phyloP scores from a whole-genome alignment of 2,329 filamentous ascomycete genomes.

The Fusarium subtropicale region DNA sequence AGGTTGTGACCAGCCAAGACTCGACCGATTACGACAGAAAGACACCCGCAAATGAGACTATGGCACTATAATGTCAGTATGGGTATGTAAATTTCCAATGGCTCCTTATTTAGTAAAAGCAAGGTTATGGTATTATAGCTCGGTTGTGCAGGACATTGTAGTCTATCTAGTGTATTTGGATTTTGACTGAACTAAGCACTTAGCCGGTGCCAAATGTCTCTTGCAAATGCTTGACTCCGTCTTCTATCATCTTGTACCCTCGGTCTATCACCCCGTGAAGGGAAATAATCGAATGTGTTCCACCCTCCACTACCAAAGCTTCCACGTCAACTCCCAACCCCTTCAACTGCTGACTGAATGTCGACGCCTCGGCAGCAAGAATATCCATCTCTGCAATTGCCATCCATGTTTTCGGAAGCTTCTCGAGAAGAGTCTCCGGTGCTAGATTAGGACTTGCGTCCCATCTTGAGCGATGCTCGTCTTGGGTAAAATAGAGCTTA shows the following conservation, averaged over 20 bases:
- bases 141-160: neutral
- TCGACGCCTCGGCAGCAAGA: slow-evolving; percentile 49
- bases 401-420: slow-evolving; percentile 50
- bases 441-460: slow-evolving; percentile 51
- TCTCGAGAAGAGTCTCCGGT: slow-evolving; percentile 39
- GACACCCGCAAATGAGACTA: slow-evolving; percentile 8
- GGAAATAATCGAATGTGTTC: slow-evolving; percentile 45
- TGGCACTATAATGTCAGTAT: slow-evolving; percentile 14
- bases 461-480: slow-evolving; percentile 44
- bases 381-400: slow-evolving; percentile 51
- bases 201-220: slow-evolving; percentile 33
- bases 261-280: slow-evolving; percentile 44
- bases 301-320: slow-evolving; percentile 37
- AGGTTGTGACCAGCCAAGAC: slow-evolving; percentile 9
- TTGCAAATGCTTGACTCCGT: slow-evolving; percentile 38
- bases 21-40: slow-evolving; percentile 31
- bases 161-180: neutral
- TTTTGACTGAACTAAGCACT: neutral
- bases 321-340: slow-evolving; percentile 36
- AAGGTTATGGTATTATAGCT: neutral
- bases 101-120: neutral
- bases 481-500: slow-evolving; percentile 49
- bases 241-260: slow-evolving; percentile 43
- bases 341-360: slow-evolving; percentile 47
- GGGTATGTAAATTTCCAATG: neutral